Evolutionary conservation across 2,329 filamentous ascomycete species (phyloP).

Genomic region (Sclerotinia nivalis): DNA sequence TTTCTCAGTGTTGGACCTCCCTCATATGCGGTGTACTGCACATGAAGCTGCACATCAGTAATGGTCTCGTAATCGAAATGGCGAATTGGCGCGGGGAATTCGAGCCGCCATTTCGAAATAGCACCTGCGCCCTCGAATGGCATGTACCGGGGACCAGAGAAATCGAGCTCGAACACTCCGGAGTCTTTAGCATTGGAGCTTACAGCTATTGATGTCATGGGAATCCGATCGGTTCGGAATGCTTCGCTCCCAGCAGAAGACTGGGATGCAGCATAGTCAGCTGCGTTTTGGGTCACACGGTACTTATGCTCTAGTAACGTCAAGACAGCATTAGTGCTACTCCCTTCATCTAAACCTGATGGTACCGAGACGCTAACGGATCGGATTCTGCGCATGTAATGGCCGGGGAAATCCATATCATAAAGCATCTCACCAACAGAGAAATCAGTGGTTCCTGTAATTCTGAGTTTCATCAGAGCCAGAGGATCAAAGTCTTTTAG

Average conservation of each 20-base stretch:
- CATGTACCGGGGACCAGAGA: conserved; percentile 39
- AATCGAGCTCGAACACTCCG: conserved; percentile 43
- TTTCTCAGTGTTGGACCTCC: conserved; percentile 10
- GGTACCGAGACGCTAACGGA: conserved; percentile 19
- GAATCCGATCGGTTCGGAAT: conserved; percentile 28
- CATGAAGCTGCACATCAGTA: not conserved
- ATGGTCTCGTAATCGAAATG: conserved; percentile 5
- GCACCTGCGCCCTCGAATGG: conserved; percentile 46
- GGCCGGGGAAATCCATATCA: conserved; percentile 24
- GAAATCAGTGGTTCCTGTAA: conserved; percentile 21
- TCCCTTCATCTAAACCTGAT: not conserved
- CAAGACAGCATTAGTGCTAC: not conserved
- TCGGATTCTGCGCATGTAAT: conserved; percentile 25
- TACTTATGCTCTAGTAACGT: conserved; percentile 14
- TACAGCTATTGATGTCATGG: conserved; percentile 38
- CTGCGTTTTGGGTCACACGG: conserved; percentile 2
- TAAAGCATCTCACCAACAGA: conserved; percentile 22
- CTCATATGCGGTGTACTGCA: conserved; percentile 8
- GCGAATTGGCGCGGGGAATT: conserved; percentile 34
- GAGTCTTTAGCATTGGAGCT: conserved; percentile 37
- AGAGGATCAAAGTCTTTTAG: conserved; percentile 16
- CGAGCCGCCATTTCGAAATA: conserved; percentile 41
- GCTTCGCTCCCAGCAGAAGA: not conserved
- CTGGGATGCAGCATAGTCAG: not conserved
- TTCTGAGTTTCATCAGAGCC: conserved; percentile 21